phyloP scores from a whole-genome alignment of 805 yeast species.

The Barnettozyma vustinii region DNA sequence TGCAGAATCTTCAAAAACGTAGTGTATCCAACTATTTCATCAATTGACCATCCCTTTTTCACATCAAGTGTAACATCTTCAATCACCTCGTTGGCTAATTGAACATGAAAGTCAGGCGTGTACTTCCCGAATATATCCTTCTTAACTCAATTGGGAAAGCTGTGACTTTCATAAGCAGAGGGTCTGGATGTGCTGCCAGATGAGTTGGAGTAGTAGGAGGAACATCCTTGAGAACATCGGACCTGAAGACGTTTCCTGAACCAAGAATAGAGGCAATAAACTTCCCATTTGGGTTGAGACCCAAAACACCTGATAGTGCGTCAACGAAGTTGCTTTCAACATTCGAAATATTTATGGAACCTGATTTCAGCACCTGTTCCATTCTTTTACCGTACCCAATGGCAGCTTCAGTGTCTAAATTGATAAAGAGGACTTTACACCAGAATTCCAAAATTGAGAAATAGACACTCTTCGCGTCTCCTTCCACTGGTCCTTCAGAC shows the following conservation, averaged over 20 bases:
- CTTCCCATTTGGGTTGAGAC: neutral
- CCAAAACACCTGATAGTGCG: neutral
- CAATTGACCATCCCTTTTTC: neutral
- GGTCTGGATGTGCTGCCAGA: neutral
- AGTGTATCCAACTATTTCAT: neutral
- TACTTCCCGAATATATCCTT: neutral
- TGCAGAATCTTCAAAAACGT: neutral
- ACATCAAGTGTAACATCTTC: neutral
- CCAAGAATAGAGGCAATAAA: too few relatives aligned
- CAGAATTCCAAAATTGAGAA: neutral
- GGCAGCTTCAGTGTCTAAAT: neutral
- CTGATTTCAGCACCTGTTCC: neutral
- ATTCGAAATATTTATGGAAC: neutral
- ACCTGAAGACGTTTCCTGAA: too few relatives aligned
- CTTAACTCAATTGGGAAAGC: neutral
- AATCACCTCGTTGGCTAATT: neutral
- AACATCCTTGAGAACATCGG: neutral
- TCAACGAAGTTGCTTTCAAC: neutral
- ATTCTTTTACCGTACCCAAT: neutral
- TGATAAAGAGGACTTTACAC: too few relatives aligned
- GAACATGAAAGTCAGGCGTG: neutral
- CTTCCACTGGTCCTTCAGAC: neutral
- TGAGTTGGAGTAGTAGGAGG: neutral
- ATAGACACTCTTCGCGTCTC: neutral
- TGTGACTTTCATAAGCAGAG: neutral